Evolutionary conservation across 2,329 filamentous ascomycete species (phyloP).

Genomic region (Dactylonectria macrodidyma): DNA sequence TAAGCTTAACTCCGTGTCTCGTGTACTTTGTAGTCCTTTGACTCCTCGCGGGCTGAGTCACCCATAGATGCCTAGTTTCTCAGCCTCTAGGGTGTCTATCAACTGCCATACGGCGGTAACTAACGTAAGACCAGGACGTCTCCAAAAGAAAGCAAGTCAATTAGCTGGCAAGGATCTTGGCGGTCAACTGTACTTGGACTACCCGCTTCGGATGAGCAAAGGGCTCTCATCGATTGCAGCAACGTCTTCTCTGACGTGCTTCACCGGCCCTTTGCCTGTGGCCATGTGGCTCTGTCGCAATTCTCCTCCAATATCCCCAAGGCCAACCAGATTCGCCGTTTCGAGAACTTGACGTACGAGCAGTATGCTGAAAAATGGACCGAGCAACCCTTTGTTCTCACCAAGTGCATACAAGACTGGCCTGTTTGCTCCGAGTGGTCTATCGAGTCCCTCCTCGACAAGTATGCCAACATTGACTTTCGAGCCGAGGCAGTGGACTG

Average conservation of each 20-base stretch:
- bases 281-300: constrained; percentile 77
- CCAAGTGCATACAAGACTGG: constrained; percentile 85
- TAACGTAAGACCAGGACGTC: constrained; percentile 46
- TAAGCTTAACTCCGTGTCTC: constrained; percentile 67
- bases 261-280: constrained; percentile 91
- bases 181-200: constrained; percentile 81
- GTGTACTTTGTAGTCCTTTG: not conserved
- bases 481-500: constrained; percentile 95
- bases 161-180: constrained; percentile 86
- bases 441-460: constrained; percentile 74
- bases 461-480: constrained; percentile 79
- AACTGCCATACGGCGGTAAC: constrained; percentile 13
- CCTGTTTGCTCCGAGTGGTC: constrained; percentile 83
- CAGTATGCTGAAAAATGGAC: constrained; percentile 86
- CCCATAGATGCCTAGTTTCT: constrained; percentile 18
- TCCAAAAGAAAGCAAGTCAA: constrained; percentile 50
- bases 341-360: constrained; percentile 77
- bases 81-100: constrained; percentile 26
- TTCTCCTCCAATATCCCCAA: constrained; percentile 81
- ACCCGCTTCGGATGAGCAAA: constrained; percentile 54
- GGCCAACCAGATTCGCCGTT: constrained; percentile 79
- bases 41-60: constrained; percentile 20
- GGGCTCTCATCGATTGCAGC: constrained; percentile 77
- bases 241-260: constrained; percentile 91
- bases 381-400: constrained; percentile 88